These are phyloP conservation scores for Trametes sanguinea DNA, from an alignment of 768 basidiomycete genomes.

Conservation along the genomic window DNA sequence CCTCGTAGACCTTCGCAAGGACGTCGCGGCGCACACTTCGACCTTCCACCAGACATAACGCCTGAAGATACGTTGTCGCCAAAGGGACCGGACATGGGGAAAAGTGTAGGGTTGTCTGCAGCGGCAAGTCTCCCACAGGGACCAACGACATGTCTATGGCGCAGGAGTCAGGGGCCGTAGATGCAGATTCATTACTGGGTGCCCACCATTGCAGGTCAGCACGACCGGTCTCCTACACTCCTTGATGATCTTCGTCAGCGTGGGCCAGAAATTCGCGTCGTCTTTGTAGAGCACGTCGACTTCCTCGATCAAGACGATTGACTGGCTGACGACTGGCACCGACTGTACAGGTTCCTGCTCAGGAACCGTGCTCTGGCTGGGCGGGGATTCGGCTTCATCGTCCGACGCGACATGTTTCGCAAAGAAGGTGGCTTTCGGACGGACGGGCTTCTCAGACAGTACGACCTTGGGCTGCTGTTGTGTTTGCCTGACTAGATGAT, in stretches of 20 bases:
- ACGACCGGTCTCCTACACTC: constrained; percentile 87
- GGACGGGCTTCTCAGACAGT: neutral
- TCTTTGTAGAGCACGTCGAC: constrained; percentile 92
- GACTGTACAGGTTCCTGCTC: neutral
- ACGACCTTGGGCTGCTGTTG: constrained; percentile 23
- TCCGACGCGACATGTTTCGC: constrained; percentile 25
- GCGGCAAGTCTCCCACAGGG: constrained; percentile 70
- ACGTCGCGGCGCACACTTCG: constrained; percentile 1
- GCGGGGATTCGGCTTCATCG: constrained; percentile 15
- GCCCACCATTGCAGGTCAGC: constrained; percentile 91
- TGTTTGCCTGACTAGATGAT: constrained; percentile 52
- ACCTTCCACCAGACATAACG: constrained; percentile 22
- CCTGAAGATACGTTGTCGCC: constrained; percentile 26
- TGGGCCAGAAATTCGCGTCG: constrained; percentile 84
- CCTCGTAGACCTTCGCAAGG: constrained; percentile 6
- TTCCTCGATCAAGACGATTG: constrained; percentile 90
- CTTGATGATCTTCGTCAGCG: constrained; percentile 77
- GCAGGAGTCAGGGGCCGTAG: neutral
- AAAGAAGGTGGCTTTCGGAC: constrained; percentile 14
- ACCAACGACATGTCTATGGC: constrained; percentile 67
- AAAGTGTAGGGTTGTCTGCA: constrained; percentile 74
- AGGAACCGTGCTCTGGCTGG: neutral
- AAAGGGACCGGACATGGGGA: constrained; percentile 33
- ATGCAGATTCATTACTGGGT: neutral
- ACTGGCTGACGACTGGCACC: constrained; percentile 59